phyloP scores from a whole-genome alignment of 345 rosid species.

The Luvunga scandens region DNA sequence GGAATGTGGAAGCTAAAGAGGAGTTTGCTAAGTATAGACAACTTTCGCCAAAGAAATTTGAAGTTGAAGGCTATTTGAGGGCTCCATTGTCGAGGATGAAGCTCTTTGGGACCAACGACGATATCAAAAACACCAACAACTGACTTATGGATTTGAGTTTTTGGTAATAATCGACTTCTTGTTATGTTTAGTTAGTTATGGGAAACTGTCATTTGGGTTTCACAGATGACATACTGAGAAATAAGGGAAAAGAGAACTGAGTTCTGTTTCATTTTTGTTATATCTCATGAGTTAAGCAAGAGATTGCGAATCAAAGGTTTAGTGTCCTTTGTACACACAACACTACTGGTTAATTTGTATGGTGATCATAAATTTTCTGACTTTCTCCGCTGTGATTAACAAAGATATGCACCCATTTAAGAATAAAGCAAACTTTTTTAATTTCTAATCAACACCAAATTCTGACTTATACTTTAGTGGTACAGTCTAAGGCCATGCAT shows the following conservation, averaged over 20 bases:
- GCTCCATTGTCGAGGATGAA: conserved; percentile 70
- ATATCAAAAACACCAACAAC: conserved; percentile 23
- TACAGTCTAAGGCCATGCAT: not conserved
- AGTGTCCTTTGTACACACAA: not conserved
- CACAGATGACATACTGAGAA: not conserved
- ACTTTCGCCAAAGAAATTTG: conserved; percentile 69
- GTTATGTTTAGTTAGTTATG: not conserved
- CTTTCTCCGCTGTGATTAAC: not conserved
- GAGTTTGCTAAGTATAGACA: conserved; percentile 74
- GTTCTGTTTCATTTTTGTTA: not conserved
- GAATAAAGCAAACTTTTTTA: too few species aligned
- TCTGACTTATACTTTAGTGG: too few species aligned
- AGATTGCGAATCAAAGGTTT: not conserved
- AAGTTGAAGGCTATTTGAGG: conserved; percentile 78
- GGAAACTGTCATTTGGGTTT: not conserved
- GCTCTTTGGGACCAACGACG: conserved; percentile 63
- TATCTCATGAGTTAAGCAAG: not conserved
- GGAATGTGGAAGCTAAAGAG: conserved; percentile 73
- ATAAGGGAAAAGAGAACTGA: conserved; percentile 2
- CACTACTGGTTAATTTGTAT: not conserved
- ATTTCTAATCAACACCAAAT: not conserved
- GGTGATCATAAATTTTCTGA: not conserved
- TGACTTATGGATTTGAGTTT: conserved; percentile 24
- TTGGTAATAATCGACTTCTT: conserved; percentile 16
- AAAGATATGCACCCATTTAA: not conserved